These are phyloP conservation scores for Globisporangium splendens DNA, from an alignment of 352 stramenopile species.

Conservation along the genomic window DNA sequence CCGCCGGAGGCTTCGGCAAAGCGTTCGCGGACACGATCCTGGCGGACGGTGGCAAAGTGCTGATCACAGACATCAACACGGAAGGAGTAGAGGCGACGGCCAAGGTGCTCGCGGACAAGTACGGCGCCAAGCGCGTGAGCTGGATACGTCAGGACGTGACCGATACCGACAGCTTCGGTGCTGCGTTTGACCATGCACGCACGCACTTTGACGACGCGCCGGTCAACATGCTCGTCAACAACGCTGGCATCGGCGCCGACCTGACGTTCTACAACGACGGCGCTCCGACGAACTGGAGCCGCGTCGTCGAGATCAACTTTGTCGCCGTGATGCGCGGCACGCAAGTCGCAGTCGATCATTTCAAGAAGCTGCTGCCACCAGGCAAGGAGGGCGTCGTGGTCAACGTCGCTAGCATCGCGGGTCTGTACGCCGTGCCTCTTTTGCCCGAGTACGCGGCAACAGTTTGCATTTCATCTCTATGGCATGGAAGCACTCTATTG, in stretches of 20 bases:
- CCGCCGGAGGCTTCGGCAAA: constrained; percentile 56
- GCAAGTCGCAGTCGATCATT: constrained; percentile 55
- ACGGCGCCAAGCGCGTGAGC: constrained; percentile 45
- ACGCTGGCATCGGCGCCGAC: constrained; percentile 65
- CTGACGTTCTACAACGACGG: constrained; percentile 48
- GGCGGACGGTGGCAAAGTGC: constrained; percentile 39
- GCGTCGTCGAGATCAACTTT: constrained; percentile 67
- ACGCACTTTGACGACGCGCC: constrained; percentile 49
- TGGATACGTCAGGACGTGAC: constrained; percentile 74
- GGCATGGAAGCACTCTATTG: no score
- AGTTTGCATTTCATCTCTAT: no score
- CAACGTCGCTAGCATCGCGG: constrained; percentile 7
- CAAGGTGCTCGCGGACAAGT: constrained; percentile 49
- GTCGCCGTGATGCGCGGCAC: constrained; percentile 66
- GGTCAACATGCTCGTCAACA: constrained; percentile 79
- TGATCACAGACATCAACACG: constrained; percentile 78
- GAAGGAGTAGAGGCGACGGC: constrained; percentile 50
- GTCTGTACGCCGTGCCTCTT: constrained; percentile 41
- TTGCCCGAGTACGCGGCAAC: constrained; percentile 66
- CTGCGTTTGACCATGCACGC: constrained; percentile 50
- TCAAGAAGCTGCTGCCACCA: constrained; percentile 48
- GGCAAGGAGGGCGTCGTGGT: constrained; percentile 56
- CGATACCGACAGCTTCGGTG: constrained; percentile 58
- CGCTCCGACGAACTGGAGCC: constrained; percentile 41
- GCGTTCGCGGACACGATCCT: constrained; percentile 65